Evolutionary conservation across 805 yeast genomes (phyloP).

Genomic region (Saccharomycopsis fodiens): DNA sequence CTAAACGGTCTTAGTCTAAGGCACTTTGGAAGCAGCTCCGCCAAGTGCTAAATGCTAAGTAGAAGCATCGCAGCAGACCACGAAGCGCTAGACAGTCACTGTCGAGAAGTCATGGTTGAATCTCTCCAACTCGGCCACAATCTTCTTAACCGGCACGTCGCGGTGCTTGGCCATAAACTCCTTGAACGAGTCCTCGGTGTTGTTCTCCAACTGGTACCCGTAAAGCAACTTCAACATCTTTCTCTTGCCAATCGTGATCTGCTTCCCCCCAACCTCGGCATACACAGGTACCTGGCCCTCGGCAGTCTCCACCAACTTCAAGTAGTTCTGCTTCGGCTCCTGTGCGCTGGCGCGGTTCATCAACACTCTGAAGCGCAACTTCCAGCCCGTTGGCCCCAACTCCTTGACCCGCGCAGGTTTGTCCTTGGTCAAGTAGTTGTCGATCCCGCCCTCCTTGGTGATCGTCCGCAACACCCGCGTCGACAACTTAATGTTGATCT

Average conservation of each 20-base stretch:
- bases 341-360: slow-evolving; percentile 33
- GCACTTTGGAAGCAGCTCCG: no score
- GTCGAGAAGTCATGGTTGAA: slow-evolving; percentile 26
- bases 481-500: slow-evolving; percentile 54
- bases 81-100: slow-evolving; percentile 5
- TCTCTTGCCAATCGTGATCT: slow-evolving; percentile 58
- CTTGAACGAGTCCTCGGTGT: slow-evolving; percentile 37
- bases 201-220: slow-evolving; percentile 38
- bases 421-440: slow-evolving; percentile 78
- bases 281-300: slow-evolving; percentile 37
- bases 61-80: no score
- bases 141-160: slow-evolving; percentile 37
- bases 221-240: slow-evolving; percentile 48
- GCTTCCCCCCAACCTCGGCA: slow-evolving; percentile 37
- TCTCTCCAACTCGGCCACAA: slow-evolving; percentile 42
- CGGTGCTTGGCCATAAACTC: slow-evolving; percentile 40
- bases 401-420: slow-evolving; percentile 87
- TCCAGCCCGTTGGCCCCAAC: slow-evolving; percentile 90
- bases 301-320: slow-evolving; percentile 28
- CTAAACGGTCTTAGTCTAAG: no score
- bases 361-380: slow-evolving; percentile 68
- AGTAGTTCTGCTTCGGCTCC: slow-evolving; percentile 33
- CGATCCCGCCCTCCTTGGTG: slow-evolving; percentile 92
- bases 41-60: no score
- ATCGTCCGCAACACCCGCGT: slow-evolving; percentile 81